Conservation (phyloP, 2,329 filamentous ascomycete species). For the Arthrinium puccinioides region DNA sequence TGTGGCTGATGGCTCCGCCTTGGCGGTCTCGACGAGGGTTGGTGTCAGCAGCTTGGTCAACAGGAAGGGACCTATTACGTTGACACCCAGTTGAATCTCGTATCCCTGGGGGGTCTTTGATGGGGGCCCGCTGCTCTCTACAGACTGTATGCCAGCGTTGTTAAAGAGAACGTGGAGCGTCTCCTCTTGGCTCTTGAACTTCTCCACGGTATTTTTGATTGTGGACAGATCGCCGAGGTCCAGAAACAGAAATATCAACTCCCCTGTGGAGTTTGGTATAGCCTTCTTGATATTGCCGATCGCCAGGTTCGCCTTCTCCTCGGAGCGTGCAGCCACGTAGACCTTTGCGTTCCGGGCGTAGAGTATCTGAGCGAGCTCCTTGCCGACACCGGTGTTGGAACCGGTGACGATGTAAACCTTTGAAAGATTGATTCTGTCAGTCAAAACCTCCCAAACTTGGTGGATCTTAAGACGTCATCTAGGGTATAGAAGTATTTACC, state of each 20-base stretch:
- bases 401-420: slow-evolving; percentile 13
- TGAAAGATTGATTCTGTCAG: neutral
- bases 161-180: slow-evolving; percentile 32
- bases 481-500: slow-evolving; percentile 1
- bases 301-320: slow-evolving; percentile 27
- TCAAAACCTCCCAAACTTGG: too few species aligned
- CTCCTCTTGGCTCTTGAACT: slow-evolving; percentile 23
- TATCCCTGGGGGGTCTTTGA: slow-evolving; percentile 16
- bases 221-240: slow-evolving; percentile 30
- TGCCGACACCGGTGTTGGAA: slow-evolving; percentile 28
- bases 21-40: slow-evolving; percentile 14
- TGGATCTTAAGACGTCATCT: neutral
- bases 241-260: slow-evolving; percentile 26
- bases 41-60: slow-evolving; percentile 21
- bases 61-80: slow-evolving; percentile 18
- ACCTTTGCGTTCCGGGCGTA: slow-evolving; percentile 33
- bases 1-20: slow-evolving; percentile 10
- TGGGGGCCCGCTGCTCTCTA: too few species aligned
- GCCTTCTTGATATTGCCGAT: slow-evolving; percentile 30
- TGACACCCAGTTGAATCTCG: slow-evolving; percentile 22
- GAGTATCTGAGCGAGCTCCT: slow-evolving; percentile 28
- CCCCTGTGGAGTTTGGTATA: slow-evolving; percentile 25
- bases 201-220: too few species aligned
- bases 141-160: slow-evolving; percentile 30
- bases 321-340: slow-evolving; percentile 34